These are phyloP conservation scores for Lactarius sp. DNA, from an alignment of 768 basidiomycete species.

Conservation along the genomic window DNA sequence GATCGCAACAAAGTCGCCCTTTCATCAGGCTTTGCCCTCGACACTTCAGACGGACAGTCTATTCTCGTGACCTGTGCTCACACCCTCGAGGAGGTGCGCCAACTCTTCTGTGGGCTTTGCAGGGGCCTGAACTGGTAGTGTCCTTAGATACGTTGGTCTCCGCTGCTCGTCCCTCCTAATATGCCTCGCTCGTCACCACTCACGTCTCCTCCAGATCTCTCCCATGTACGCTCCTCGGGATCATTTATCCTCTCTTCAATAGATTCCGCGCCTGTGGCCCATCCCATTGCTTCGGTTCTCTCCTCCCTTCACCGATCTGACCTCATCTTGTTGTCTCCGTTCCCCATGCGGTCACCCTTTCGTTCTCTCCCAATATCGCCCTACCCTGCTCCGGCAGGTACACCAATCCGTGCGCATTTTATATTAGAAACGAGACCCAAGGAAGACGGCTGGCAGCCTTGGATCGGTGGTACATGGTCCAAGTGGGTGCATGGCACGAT, in stretches of 20 bases:
- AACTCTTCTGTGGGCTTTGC: background rate
- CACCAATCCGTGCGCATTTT: slow-evolving; percentile 49
- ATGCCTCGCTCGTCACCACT: slow-evolving; percentile 6
- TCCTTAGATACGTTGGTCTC: slow-evolving; percentile 36
- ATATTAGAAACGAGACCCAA: slow-evolving; percentile 41
- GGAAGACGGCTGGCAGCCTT: slow-evolving; percentile 42
- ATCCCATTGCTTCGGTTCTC: slow-evolving; percentile 42
- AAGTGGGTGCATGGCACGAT: slow-evolving; percentile 51
- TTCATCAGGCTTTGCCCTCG: slow-evolving; percentile 55
- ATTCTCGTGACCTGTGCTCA: slow-evolving; percentile 56
- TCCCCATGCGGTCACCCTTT: slow-evolving; percentile 28
- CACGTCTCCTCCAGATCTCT: slow-evolving; percentile 8
- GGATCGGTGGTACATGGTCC: slow-evolving; percentile 50
- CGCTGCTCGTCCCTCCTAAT: slow-evolving; percentile 28
- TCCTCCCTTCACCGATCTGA: slow-evolving; percentile 59
- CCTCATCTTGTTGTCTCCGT: slow-evolving; percentile 41
- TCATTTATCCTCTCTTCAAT: slow-evolving; percentile 42
- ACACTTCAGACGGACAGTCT: slow-evolving; percentile 32
- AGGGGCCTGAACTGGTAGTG: background rate
- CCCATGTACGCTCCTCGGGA: slow-evolving; percentile 29
- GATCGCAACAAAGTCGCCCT: slow-evolving; percentile 44
- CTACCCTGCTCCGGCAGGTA: slow-evolving; percentile 48
- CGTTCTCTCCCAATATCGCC: slow-evolving; percentile 56
- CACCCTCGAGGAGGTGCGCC: slow-evolving; percentile 54
- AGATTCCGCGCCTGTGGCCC: slow-evolving; percentile 27